Base-by-base conservation (phyloP, 108 stramenopile genomes). In the Epipyxis sp. region DNA sequence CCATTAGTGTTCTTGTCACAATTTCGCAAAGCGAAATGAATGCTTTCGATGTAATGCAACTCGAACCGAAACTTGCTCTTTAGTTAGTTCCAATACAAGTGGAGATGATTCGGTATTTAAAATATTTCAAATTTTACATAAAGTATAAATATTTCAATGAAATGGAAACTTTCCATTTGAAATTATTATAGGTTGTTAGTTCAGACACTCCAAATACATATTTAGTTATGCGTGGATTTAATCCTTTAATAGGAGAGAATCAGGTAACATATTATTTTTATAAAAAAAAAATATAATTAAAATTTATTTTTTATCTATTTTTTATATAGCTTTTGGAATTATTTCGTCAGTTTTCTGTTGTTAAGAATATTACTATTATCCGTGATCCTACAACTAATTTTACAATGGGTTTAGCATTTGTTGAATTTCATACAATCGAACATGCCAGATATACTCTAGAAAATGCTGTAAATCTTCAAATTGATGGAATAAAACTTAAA, bases 61-160 rank as follows among this genome's bases (percentile, higher is more conserved):
- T 10, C 44, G 50, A 6, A 42, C 71, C 6, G 71, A 65, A 65
- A n/a, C n/a, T n/a, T 32, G 61, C 25, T 16, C 61, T 10, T 13
- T 65, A 50, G 46, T 50, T 20, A 50, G 6, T 50, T 13, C 50
- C 25, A 6, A 37, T 34, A 42, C 71, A 74, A 74, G 6, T 42
- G 71, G 27, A 74, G 71, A 32, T 32, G 61, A 65, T 65, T 74
- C 46, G 50, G 32, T 74, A n/a, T n/a, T n/a, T n/a, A n/a, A n/a
- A n/a, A n/a, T n/a, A n/a, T n/a, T n/a, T n/a, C n/a, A n/a, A n/a
- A n/a, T n/a, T n/a, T n/a, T n/a, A n/a, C n/a, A n/a, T n/a, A n/a
- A 6, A 42, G 42, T 20, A 42, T 43, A 6, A 67, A 13, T 43
- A 13, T 20, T 67, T 42, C 20, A 13, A 13, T 20, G 37, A 67